These are phyloP conservation scores for Microcos paniculata DNA, from an alignment of 345 rosid genomes.

Conservation along the genomic window DNA sequence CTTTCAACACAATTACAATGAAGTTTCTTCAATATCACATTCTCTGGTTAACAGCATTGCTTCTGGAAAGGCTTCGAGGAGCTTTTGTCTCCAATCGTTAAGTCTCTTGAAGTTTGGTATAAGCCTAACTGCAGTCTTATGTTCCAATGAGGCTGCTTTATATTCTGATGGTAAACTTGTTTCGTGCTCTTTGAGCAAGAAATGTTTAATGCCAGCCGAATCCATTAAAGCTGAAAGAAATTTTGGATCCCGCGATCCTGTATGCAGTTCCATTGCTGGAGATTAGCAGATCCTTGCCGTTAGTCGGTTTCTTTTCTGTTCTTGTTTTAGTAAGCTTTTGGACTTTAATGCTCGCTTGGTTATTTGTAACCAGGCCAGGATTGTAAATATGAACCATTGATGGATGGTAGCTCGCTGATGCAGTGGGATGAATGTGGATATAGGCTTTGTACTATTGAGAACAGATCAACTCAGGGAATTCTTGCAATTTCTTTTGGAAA, in stretches of 20 bases:
- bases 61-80: slow-evolving; percentile 42
- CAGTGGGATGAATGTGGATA: slow-evolving; percentile 99
- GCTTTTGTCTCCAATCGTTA: slow-evolving; percentile 28
- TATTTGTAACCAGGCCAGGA: slow-evolving; percentile 41
- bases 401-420: slow-evolving; percentile 78
- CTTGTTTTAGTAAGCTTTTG: neutral
- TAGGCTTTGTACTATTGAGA: slow-evolving; percentile 85
- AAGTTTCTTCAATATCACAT: slow-evolving; percentile 36
- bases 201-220: slow-evolving; percentile 71
- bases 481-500: slow-evolving; percentile 93
- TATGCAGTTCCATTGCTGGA: slow-evolving; percentile 75
- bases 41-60: slow-evolving; percentile 55
- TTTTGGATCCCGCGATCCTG: slow-evolving; percentile 77
- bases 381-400: slow-evolving; percentile 76
- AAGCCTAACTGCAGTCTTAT: slow-evolving; percentile 70
- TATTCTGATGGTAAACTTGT: slow-evolving; percentile 70
- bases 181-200: slow-evolving; percentile 83
- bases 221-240: slow-evolving; percentile 64
- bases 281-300: slow-evolving; percentile 95
- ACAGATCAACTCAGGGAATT: slow-evolving; percentile 75
- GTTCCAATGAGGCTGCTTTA: slow-evolving; percentile 61
- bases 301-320: neutral
- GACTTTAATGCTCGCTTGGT: neutral
- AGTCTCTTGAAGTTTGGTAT: slow-evolving; percentile 46
- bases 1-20: slow-evolving; percentile 29